Percentiles rank a stretch among this genome's conserved stretches.
Conservation (phyloP, 2,329 filamentous ascomycete species). For the Lecanicillium sp. region DNA sequence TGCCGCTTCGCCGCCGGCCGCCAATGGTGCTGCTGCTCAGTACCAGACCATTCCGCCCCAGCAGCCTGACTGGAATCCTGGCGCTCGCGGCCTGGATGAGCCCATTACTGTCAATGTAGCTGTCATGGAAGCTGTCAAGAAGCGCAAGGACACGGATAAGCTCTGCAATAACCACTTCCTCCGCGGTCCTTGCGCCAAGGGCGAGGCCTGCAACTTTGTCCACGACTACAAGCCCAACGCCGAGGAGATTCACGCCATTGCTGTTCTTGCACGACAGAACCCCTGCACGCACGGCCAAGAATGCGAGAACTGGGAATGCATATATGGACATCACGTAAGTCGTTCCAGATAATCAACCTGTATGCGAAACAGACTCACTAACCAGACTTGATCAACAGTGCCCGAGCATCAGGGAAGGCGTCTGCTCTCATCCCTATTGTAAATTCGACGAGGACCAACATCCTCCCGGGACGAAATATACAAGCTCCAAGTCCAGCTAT, state of each 20-base stretch:
- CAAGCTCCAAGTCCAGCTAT: conserved; percentile 1
- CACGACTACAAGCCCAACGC: conserved; percentile 44
- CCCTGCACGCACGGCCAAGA: conserved; percentile 50
- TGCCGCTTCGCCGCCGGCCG: neutral
- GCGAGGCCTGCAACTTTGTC: conserved; percentile 46
- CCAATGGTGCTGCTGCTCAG: conserved; percentile 8
- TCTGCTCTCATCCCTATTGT: conserved; percentile 47
- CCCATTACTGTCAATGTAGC: conserved; percentile 36
- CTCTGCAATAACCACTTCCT: conserved; percentile 57
- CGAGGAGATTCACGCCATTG: conserved; percentile 49
- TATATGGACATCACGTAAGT: conserved; percentile 55
- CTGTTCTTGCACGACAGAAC: conserved; percentile 46
- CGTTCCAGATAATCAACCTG: neutral
- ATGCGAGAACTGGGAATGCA: conserved; percentile 49
- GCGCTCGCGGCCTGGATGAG: conserved; percentile 44
- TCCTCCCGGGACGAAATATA: conserved; percentile 45
- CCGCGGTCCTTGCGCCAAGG: conserved; percentile 46
- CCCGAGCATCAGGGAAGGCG: conserved; percentile 40
- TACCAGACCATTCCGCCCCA: conserved; percentile 18
- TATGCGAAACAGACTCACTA: conserved; percentile 1
- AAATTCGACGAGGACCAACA: conserved; percentile 45
- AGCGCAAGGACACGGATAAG: conserved; percentile 44
- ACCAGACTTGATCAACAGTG: conserved; percentile 32
- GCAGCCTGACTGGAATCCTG: conserved; percentile 41
- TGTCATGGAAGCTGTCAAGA: conserved; percentile 47